Evolutionary conservation across 2,329 filamentous ascomycete genomes (phyloP), one percentile per base, ranked within the genome.

Genomic region (Gnomoniopsis sp.): DNA sequence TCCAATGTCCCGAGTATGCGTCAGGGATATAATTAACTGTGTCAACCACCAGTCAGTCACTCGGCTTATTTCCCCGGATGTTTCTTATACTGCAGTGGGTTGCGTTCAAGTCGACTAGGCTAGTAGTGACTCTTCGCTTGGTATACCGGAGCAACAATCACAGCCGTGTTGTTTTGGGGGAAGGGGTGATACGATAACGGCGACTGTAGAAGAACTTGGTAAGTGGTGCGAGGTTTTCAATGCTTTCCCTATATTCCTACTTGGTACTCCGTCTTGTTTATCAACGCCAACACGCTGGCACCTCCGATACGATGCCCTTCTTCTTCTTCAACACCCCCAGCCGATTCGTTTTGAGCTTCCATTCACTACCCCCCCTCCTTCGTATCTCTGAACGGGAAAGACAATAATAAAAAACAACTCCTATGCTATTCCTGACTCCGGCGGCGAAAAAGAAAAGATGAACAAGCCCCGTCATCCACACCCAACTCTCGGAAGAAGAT

Each of bases 391-490:
- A 26, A 59, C 38, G 46, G 49, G 53, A 59, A 53, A 61, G 46
- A 58, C 22, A 58, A 56, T 51, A 54, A 54, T 57, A 51, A 57
- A 58, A 48, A 55, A 52, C 55, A 61, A 58, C 52, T 58, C 59
- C 55, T 55, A 61, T 61, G 59, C 59, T 61, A 61, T 57, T 58
- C 59, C 59, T 48, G 56, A 61, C 59, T 58, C 59, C 59, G 48
- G 47, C 51, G 55, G 55, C 56, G 53, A 48, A 50, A 58, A 58
- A 49, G 43, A 17, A 53, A 58, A 43, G 41, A 55, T 22, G 21
- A 41, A 55, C 43, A 41, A 17, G 30, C 34, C 34, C 34, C 51
- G 38, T 49, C 49, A 38, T 52, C 49, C 55, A 36, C 43, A 47
- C 47, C 43, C 55, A 17, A 49, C 50, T 26, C 55, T 36, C 7